phyloP scores from a whole-genome alignment of 352 stramenopile species.

The Pythium aquatile region DNA sequence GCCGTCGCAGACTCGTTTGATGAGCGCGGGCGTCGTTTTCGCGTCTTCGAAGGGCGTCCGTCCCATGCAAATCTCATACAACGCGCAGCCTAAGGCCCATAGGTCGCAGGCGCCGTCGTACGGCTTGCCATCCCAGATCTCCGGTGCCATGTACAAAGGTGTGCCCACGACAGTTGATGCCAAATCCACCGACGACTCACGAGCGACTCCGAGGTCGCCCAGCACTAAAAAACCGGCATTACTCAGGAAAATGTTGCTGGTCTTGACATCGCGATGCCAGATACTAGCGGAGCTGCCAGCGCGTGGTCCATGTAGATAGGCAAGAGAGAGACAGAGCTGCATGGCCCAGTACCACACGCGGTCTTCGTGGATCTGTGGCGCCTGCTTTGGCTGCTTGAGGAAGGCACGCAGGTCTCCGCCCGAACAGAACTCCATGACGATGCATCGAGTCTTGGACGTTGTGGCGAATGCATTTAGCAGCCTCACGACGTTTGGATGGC shows the following conservation, averaged over 20 bases:
- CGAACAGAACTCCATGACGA: constrained; percentile 94
- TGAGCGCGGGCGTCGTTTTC: constrained; percentile 41
- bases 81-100: constrained; percentile 85
- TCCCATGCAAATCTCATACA: constrained; percentile 83
- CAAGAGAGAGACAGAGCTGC: constrained; percentile 85
- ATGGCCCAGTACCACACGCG: constrained; percentile 90
- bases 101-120: constrained; percentile 87
- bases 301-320: constrained; percentile 84
- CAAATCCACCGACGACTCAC: constrained; percentile 36
- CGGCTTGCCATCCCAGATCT: constrained; percentile 73
- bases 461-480: constrained; percentile 65
- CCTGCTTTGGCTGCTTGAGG: constrained; percentile 25
- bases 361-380: constrained; percentile 47
- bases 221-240: constrained; percentile 71
- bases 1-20: constrained; percentile 54
- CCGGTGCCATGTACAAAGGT: constrained; percentile 88
- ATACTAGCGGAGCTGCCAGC: constrained; percentile 34
- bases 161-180: constrained; percentile 86
- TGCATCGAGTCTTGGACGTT: constrained; percentile 37
- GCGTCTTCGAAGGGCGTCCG: constrained; percentile 54
- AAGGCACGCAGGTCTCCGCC: constrained; percentile 57
- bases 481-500: constrained; percentile 91
- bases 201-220: constrained; percentile 88
- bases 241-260: constrained; percentile 85
- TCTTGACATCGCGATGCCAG: constrained; percentile 90